Evolutionary conservation across 2,329 filamentous ascomycete genomes (phyloP).

Genomic region (Apiospora kogelbergensis): DNA sequence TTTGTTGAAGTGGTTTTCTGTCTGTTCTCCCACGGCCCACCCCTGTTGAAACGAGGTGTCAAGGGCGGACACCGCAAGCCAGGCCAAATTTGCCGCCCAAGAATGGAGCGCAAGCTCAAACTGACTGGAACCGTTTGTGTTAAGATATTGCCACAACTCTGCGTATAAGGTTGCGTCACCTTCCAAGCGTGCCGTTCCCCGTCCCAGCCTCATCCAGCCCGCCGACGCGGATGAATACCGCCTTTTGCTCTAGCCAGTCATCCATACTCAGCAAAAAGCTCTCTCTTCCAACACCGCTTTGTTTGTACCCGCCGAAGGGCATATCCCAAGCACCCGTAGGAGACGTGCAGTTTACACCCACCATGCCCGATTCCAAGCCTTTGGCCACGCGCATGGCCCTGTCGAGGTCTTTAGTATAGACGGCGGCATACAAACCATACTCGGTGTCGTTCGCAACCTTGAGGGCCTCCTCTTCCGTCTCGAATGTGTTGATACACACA

Average conservation of each 20-base stretch:
- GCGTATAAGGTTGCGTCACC: background rate
- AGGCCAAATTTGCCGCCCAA: background rate
- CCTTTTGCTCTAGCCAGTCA: slow-evolving; percentile 34
- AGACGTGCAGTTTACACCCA: slow-evolving; percentile 55
- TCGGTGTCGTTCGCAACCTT: slow-evolving; percentile 55
- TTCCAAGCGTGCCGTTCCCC: slow-evolving; percentile 12
- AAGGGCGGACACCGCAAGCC: background rate
- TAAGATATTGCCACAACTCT: background rate
- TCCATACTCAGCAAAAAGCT: slow-evolving; percentile 36
- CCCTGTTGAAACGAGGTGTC: background rate
- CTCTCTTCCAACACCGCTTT: slow-evolving; percentile 38
- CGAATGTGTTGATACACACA: slow-evolving; percentile 57
- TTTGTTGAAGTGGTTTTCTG: background rate
- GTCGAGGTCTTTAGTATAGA: slow-evolving; percentile 54
- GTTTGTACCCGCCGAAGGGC: slow-evolving; percentile 44
- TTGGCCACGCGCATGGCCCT: slow-evolving; percentile 46
- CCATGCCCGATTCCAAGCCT: slow-evolving; percentile 58
- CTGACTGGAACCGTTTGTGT: background rate
- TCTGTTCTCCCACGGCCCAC: background rate
- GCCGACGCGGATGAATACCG: slow-evolving; percentile 26
- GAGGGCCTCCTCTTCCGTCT: slow-evolving; percentile 55
- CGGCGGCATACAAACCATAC: slow-evolving; percentile 55
- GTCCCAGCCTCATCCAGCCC: background rate
- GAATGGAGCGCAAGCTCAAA: background rate
- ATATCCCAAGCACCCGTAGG: slow-evolving; percentile 36